Evolutionary conservation across 1,284 basidiomycete genomes (phyloP).

Genomic region (Spongiforma sp.): DNA sequence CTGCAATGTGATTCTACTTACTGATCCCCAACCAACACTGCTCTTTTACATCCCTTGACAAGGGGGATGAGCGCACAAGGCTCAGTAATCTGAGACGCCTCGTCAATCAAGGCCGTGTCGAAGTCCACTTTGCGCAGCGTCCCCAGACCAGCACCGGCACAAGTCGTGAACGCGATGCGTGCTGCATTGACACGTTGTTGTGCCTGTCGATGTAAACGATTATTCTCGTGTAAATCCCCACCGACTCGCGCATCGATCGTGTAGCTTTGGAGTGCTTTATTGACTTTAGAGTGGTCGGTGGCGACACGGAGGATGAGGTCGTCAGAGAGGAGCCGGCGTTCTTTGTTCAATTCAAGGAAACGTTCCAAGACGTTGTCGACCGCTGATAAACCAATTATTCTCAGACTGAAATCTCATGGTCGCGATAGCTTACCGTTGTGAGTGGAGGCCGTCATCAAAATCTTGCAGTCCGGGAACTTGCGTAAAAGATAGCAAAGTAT

Average conservation of each 20-base stretch:
- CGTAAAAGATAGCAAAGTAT: constrained; percentile 55
- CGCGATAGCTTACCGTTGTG: constrained; percentile 54
- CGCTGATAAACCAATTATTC: constrained; percentile 41
- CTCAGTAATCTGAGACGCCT: constrained; percentile 71
- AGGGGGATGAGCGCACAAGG: constrained; percentile 65
- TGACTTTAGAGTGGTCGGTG: constrained; percentile 65
- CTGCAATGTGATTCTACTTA: constrained; percentile 38
- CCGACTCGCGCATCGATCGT: constrained; percentile 65
- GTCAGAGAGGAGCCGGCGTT: constrained; percentile 47
- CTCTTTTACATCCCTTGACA: constrained; percentile 61
- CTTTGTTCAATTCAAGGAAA: constrained; percentile 54
- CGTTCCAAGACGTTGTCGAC: constrained; percentile 72
- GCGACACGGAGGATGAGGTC: constrained; percentile 67
- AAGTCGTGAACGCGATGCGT: constrained; percentile 64
- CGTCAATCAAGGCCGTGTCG: constrained; percentile 66
- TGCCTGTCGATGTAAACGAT: constrained; percentile 59
- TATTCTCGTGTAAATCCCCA: constrained; percentile 65
- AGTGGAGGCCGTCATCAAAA: constrained; percentile 72
- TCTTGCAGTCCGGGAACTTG: constrained; percentile 44
- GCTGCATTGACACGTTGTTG: constrained; percentile 60
- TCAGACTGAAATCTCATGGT: background rate
- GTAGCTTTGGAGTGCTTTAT: constrained; percentile 57
- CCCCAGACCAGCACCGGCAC: constrained; percentile 66
- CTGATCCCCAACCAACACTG: constrained; percentile 72
- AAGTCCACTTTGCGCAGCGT: constrained; percentile 60